phyloP scores from a whole-genome alignment of 768 basidiomycete genomes.

The Russula earlei region DNA sequence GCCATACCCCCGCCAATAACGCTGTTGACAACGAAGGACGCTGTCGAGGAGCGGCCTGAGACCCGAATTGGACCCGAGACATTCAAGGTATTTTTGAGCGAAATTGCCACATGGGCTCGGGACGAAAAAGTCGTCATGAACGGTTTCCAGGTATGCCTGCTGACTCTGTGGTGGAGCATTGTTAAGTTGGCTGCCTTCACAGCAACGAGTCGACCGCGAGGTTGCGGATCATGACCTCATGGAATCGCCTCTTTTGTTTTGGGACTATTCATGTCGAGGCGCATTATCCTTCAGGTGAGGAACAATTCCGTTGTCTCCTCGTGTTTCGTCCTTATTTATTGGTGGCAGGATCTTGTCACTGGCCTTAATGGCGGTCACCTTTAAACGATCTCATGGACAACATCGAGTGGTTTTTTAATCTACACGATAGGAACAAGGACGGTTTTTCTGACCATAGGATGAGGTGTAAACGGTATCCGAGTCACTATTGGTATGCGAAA shows the following conservation, averaged over 20 bases:
- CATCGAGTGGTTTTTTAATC: conserved; percentile 96
- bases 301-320: neutral
- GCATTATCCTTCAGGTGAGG: conserved; percentile 80
- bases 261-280: conserved; percentile 77
- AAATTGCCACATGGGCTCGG: conserved; percentile 91
- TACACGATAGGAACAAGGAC: conserved; percentile 95
- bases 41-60: conserved; percentile 67
- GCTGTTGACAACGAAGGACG: conserved; percentile 48
- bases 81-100: conserved; percentile 83
- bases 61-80: conserved; percentile 80
- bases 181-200: conserved; percentile 5
- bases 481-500: conserved; percentile 65
- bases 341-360: conserved; percentile 69
- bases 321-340: conserved; percentile 17
- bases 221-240: conserved; percentile 96
- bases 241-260: conserved; percentile 84
- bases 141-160: conserved; percentile 63
- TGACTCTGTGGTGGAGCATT: neutral
- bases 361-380: conserved; percentile 89
- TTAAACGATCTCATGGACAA: conserved; percentile 97
- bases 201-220: conserved; percentile 82
- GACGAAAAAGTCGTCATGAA: conserved; percentile 89
- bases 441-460: conserved; percentile 91
- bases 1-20: conserved; percentile 37
- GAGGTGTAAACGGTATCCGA: conserved; percentile 94